phyloP scores from a whole-genome alignment of 1,139 yeast species.

The Hemisphaericaspora xylanilytica region DNA sequence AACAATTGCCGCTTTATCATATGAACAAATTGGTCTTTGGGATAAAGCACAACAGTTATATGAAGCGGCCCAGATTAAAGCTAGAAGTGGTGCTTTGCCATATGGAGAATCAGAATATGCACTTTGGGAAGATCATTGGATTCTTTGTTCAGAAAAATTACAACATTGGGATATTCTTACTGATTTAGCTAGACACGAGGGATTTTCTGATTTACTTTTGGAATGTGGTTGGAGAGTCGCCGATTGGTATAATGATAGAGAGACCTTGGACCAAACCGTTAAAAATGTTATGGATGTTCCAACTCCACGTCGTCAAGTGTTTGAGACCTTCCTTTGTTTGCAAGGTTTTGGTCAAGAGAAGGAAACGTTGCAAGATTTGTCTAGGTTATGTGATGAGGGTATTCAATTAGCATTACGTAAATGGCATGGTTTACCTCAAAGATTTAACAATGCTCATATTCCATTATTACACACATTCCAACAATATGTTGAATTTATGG shows the following conservation, averaged over 20 bases:
- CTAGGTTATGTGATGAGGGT: conserved; percentile 91
- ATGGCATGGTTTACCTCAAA: conserved; percentile 86
- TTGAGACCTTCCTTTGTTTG: conserved; percentile 87
- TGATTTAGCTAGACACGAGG: conserved; percentile 96
- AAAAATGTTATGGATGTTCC: conserved; percentile 98
- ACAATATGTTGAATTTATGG: conserved; percentile 96
- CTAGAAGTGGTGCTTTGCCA: conserved; percentile 92
- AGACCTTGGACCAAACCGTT: conserved; percentile 90
- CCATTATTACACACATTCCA: conserved; percentile 93
- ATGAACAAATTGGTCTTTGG: conserved; percentile 95
- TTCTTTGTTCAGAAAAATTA: conserved; percentile 90
- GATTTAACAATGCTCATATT: conserved; percentile 81
- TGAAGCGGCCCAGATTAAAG: conserved; percentile 97
- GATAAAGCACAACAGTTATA: conserved; percentile 90
- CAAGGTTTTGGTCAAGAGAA: conserved; percentile 94
- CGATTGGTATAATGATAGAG: conserved; percentile 95
- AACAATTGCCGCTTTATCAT: conserved; percentile 88
- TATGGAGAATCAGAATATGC: conserved; percentile 95
- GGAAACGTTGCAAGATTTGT: conserved; percentile 76
- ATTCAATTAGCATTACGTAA: conserved; percentile 88
- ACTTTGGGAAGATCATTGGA: conserved; percentile 99
- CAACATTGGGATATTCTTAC: conserved; percentile 99
- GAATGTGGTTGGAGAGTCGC: conserved; percentile 99
- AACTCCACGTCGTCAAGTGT: conserved; percentile 93
- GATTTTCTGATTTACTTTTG: conserved; percentile 85